Conservation (phyloP, 495 filamentous ascomycete species). For the Penicillium paradoxum region DNA sequence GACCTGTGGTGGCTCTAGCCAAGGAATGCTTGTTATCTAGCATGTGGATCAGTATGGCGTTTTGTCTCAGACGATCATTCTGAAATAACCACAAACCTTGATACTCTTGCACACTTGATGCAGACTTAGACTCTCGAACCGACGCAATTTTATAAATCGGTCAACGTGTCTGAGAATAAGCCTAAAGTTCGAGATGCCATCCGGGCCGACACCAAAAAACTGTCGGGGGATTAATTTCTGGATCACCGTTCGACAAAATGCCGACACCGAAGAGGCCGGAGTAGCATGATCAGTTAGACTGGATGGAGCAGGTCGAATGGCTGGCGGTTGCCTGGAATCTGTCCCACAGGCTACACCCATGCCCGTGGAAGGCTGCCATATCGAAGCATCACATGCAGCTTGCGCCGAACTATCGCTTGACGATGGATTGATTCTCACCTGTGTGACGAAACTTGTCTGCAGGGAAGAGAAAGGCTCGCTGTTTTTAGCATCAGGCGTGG, state of each 20-base stretch:
- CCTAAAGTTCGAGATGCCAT: conserved; percentile 52
- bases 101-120: conserved; percentile 72
- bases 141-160: conserved; percentile 68
- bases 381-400: not conserved
- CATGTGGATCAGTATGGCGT: conserved; percentile 7
- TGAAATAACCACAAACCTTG: conserved; percentile 49
- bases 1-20: conserved; percentile 57
- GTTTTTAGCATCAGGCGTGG: conserved; percentile 2
- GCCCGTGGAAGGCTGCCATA: not conserved
- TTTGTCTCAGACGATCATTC: not conserved
- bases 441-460: conserved; percentile 28
- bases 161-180: conserved; percentile 63
- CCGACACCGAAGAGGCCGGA: conserved; percentile 65
- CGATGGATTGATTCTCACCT: conserved; percentile 12
- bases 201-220: conserved; percentile 63
- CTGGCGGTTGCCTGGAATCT: not conserved
- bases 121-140: conserved; percentile 75
- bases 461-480: conserved; percentile 13
- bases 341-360: not conserved
- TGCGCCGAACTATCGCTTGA: not conserved
- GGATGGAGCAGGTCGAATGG: conserved; percentile 15
- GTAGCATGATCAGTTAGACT: conserved; percentile 68
- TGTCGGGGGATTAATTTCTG: conserved; percentile 66
- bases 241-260: conserved; percentile 79
- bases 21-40: conserved; percentile 62